phyloP scores from a whole-genome alignment of 164 flowering plant genomes.

The Vitis riparia region DNA sequence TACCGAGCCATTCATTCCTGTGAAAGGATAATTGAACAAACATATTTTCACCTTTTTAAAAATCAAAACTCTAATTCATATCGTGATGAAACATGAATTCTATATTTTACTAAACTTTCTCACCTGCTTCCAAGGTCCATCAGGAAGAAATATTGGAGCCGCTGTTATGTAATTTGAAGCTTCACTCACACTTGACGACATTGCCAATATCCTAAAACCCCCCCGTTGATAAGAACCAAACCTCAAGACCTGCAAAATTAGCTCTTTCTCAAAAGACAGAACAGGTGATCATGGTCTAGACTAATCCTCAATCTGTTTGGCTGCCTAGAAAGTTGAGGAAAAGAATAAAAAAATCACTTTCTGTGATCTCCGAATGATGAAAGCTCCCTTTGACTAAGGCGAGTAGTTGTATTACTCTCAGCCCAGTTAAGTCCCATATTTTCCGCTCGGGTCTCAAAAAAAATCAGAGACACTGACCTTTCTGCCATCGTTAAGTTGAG shows the following conservation, averaged over 20 bases:
- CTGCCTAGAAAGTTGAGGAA: background rate
- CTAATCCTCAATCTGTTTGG: background rate
- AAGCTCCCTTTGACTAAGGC: background rate
- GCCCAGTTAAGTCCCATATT: background rate
- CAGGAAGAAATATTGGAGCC: slow-evolving; percentile 84
- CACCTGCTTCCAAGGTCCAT: slow-evolving; percentile 92
- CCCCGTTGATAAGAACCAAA: slow-evolving; percentile 15
- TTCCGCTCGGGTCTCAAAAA: too few relatives aligned
- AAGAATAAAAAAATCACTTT: background rate
- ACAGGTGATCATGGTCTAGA: background rate
- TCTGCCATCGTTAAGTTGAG: slow-evolving; percentile 2
- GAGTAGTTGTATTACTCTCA: background rate
- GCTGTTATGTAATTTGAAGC: slow-evolving; percentile 58
- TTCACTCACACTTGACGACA: slow-evolving; percentile 31
- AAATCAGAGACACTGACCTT: slow-evolving; percentile 2
- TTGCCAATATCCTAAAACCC: slow-evolving; percentile 28
- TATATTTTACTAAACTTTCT: slow-evolving; percentile 1
- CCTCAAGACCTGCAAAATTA: slow-evolving; percentile 25
- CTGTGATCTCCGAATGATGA: too few relatives aligned
- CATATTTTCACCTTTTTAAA: too few relatives aligned
- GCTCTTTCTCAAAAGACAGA: background rate
- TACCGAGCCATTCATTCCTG: too few relatives aligned
- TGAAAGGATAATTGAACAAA: too few relatives aligned
- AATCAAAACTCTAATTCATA: too few relatives aligned
- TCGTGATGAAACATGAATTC: too few relatives aligned